Conservation (phyloP, 768 basidiomycete species). For the Boletellus ananiceps region DNA sequence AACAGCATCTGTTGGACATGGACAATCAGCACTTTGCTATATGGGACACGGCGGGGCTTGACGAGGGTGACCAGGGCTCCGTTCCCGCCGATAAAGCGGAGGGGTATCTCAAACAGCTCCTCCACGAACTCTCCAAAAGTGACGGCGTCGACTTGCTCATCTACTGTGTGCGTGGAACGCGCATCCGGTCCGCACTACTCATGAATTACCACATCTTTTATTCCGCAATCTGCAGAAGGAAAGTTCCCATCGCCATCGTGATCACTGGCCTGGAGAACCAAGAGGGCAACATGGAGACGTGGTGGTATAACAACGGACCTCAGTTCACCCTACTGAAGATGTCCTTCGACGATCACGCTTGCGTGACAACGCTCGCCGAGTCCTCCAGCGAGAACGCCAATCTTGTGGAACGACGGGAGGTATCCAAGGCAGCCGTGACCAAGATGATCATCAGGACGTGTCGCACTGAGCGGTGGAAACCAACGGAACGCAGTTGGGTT, state of each 20-base stretch:
- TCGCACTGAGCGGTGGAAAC: conserved; percentile 25
- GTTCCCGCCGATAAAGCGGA: conserved; percentile 30
- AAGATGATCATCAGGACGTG: conserved; percentile 19
- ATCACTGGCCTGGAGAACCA: conserved; percentile 42
- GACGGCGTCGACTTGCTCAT: conserved; percentile 38
- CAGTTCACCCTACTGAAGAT: conserved; percentile 24
- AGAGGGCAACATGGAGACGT: conserved; percentile 29
- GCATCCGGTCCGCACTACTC: conserved; percentile 30
- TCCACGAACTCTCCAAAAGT: conserved; percentile 32
- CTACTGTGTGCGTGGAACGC: conserved; percentile 38
- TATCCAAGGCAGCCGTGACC: conserved; percentile 22
- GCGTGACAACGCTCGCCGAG: conserved; percentile 29
- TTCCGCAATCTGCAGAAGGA: conserved; percentile 36
- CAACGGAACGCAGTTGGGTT: conserved; percentile 23
- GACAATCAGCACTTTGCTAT: conserved; percentile 16
- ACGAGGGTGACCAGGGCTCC: conserved; percentile 25
- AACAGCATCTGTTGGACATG: conserved; percentile 21
- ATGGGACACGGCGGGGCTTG: conserved; percentile 35
- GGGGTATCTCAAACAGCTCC: conserved; percentile 30
- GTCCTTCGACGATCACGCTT: conserved; percentile 29
- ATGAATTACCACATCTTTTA: conserved; percentile 39
- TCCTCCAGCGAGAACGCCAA: conserved; percentile 6
- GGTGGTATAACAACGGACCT: conserved; percentile 27
- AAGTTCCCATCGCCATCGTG: conserved; percentile 38
- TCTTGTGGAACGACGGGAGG: conserved; percentile 16